These are phyloP conservation scores for Talaromyces borbonicus DNA, from an alignment of 495 filamentous ascomycete genomes.

Conservation along the genomic window DNA sequence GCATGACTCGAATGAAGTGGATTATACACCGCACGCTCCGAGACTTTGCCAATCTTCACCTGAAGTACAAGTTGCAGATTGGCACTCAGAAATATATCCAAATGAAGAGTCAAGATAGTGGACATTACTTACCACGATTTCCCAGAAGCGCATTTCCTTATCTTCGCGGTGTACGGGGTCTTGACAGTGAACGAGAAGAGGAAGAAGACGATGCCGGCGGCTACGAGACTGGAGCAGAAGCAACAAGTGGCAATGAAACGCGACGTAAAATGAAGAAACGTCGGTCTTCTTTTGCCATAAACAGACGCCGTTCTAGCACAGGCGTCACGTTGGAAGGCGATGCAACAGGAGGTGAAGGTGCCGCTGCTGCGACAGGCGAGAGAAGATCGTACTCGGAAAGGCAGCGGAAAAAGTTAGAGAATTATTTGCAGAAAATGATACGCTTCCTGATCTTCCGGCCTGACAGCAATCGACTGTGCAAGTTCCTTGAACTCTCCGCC, in stretches of 20 bases:
- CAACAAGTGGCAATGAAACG: slow-evolving; percentile 47
- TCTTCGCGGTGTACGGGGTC: slow-evolving; percentile 66
- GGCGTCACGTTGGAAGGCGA: slow-evolving; percentile 36
- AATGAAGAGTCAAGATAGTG: slow-evolving; percentile 42
- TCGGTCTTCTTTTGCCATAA: slow-evolving; percentile 50
- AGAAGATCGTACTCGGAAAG: slow-evolving; percentile 46
- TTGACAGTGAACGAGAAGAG: slow-evolving; percentile 69
- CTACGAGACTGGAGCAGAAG: slow-evolving; percentile 47
- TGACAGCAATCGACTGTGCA: slow-evolving; percentile 91
- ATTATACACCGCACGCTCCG: slow-evolving; percentile 74
- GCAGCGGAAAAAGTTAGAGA: slow-evolving; percentile 79
- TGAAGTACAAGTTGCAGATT: slow-evolving; percentile 78
- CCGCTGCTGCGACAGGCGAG: slow-evolving; percentile 25
- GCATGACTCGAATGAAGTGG: slow-evolving; percentile 95
- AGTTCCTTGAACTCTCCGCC: slow-evolving; percentile 90
- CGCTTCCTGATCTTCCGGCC: slow-evolving; percentile 89
- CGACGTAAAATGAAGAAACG: slow-evolving; percentile 48
- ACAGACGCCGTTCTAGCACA: slow-evolving; percentile 48
- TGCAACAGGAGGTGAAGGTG: slow-evolving; percentile 28
- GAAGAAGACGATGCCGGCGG: slow-evolving; percentile 61
- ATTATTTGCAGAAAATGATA: slow-evolving; percentile 90
- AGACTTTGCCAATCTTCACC: slow-evolving; percentile 88
- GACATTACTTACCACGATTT: slow-evolving; percentile 66
- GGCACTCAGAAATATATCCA: slow-evolving; percentile 71
- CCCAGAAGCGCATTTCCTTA: slow-evolving; percentile 89